These are phyloP conservation scores for Podaxis pistillaris DNA, from an alignment of 768 basidiomycete species.

Conservation along the genomic window DNA sequence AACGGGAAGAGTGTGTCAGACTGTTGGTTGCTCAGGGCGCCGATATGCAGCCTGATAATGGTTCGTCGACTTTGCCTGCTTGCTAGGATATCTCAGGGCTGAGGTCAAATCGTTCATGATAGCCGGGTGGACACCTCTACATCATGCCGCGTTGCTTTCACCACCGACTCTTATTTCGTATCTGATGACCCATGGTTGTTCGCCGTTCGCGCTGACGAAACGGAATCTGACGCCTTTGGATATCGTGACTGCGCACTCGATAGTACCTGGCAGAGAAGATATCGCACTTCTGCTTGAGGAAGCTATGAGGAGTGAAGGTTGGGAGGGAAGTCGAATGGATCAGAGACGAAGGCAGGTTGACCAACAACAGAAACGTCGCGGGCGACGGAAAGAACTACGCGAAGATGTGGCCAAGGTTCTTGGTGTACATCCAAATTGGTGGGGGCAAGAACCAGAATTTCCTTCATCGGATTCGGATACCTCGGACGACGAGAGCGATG, in stretches of 20 bases:
- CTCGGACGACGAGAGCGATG: constrained; percentile 44
- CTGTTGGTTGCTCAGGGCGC: constrained; percentile 78
- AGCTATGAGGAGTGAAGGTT: constrained; percentile 84
- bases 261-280: constrained; percentile 79
- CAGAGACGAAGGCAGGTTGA: constrained; percentile 60
- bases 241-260: constrained; percentile 82
- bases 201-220: constrained; percentile 72
- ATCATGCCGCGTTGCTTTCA: constrained; percentile 85
- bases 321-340: constrained; percentile 77
- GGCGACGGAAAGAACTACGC: constrained; percentile 53
- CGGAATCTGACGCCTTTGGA: constrained; percentile 86
- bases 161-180: constrained; percentile 91
- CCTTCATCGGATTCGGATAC: constrained; percentile 40
- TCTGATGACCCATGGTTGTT: constrained; percentile 90
- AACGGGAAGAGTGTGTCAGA: constrained; percentile 88
- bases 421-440: constrained; percentile 61
- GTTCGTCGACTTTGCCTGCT: constrained; percentile 36
- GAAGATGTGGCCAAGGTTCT: constrained; percentile 58
- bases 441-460: constrained; percentile 51
- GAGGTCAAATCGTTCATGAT: constrained; percentile 9
- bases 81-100: constrained; percentile 7
- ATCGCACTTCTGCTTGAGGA: constrained; percentile 85
- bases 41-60: constrained; percentile 62
- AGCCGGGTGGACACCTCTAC: constrained; percentile 96
- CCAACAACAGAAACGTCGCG: constrained; percentile 50